Conservation (phyloP, 2,329 filamentous ascomycete species). For the Cordyceps tenuipes region DNA sequence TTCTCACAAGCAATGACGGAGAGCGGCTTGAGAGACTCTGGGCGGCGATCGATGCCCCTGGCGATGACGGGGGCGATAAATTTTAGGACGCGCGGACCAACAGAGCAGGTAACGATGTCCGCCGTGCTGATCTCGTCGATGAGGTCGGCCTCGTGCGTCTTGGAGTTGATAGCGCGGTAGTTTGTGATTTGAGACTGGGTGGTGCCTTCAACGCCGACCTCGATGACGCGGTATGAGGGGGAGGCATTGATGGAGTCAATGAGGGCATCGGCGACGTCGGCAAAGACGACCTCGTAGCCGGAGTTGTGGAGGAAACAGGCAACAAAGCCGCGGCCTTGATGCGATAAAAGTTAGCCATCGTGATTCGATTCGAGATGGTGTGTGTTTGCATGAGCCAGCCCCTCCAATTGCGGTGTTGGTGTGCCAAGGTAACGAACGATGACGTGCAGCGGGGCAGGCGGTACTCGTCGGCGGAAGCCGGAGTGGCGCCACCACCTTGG, state of each 20-base stretch:
- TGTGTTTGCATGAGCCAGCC: background rate
- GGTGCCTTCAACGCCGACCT: conserved; percentile 80
- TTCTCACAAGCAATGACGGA: conserved; percentile 98
- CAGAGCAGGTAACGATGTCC: conserved; percentile 90
- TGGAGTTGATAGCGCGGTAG: conserved; percentile 95
- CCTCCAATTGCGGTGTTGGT: background rate
- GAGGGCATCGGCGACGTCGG: conserved; percentile 80
- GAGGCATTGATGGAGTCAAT: conserved; percentile 71
- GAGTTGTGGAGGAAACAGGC: conserved; percentile 91
- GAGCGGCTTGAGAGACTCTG: conserved; percentile 51
- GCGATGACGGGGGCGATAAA: conserved; percentile 95
- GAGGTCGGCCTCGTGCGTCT: conserved; percentile 71
- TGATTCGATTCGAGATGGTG: background rate
- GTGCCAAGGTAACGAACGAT: background rate
- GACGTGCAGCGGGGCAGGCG: conserved; percentile 6
- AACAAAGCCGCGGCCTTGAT: conserved; percentile 64
- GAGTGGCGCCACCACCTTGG: background rate
- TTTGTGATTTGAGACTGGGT: conserved; percentile 78
- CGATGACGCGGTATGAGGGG: conserved; percentile 80
- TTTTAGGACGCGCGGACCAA: conserved; percentile 90
- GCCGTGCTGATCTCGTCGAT: conserved; percentile 79
- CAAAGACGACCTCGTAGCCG: conserved; percentile 91
- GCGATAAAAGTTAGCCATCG: background rate
- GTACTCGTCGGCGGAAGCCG: background rate
- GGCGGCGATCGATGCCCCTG: conserved; percentile 80